These are phyloP conservation scores for Silene noctiflora DNA, from an alignment of 179 eudicot genomes.

Conservation along the genomic window DNA sequence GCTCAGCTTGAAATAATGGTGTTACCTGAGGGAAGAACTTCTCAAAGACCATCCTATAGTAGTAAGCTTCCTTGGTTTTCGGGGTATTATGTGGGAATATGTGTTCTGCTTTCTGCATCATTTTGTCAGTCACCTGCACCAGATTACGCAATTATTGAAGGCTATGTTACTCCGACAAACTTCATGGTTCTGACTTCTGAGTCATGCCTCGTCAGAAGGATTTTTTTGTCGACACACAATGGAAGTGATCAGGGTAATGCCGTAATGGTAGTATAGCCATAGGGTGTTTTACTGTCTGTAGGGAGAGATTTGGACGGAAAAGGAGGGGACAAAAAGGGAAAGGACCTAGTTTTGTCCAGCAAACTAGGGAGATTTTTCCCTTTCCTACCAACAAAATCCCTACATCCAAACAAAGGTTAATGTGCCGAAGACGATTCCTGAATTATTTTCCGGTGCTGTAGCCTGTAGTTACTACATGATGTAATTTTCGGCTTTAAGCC, in stretches of 20 bases:
- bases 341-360: too few species aligned
- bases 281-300: too few species aligned
- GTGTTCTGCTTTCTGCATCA: slow-evolving; percentile 64
- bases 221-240: not conserved
- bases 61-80: slow-evolving; percentile 73
- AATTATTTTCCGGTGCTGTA: too few species aligned
- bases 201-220: not conserved
- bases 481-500: too few species aligned
- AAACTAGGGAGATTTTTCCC: too few species aligned
- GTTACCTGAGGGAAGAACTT: slow-evolving; percentile 72
- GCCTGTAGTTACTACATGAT: not conserved
- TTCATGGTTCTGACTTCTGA: not conserved
- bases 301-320: too few species aligned
- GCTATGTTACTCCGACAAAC: not conserved
- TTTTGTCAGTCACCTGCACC: slow-evolving; percentile 66
- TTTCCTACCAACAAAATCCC: too few species aligned
- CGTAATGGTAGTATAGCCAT: too few species aligned
- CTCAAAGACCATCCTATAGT: slow-evolving; percentile 71
- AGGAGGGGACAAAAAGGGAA: too few species aligned
- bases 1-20: not conserved
- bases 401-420: too few species aligned
- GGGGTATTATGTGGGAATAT: slow-evolving; percentile 88
- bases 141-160: not conserved
- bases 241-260: too few species aligned
- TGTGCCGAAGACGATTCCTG: too few species aligned